Conservation (phyloP, 768 basidiomycete genomes). For the Hypholoma sublateritium region DNA sequence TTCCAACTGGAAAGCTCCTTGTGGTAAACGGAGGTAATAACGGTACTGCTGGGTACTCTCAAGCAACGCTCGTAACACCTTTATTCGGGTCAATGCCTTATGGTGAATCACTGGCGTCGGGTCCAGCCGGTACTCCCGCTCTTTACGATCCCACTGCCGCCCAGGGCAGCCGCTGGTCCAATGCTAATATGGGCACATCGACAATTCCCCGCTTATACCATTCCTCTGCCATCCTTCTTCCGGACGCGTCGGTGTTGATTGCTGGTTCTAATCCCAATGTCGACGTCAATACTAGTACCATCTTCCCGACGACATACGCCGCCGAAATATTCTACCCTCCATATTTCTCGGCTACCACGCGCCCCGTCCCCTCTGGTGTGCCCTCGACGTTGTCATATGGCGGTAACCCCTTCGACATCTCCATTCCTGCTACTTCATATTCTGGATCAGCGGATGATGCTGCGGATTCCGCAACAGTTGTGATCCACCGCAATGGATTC, state of each 20-base stretch:
- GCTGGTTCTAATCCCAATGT: conserved; percentile 94
- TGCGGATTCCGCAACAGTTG: conserved; percentile 72
- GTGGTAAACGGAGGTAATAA: conserved; percentile 84
- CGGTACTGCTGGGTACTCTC: conserved; percentile 90
- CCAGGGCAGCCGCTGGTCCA: conserved; percentile 74
- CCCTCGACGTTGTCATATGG: conserved; percentile 82
- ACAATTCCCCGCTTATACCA: conserved; percentile 86
- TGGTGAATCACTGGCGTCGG: conserved; percentile 75
- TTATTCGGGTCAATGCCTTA: conserved; percentile 59
- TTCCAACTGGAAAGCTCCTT: conserved; percentile 75
- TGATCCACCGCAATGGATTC: conserved; percentile 79
- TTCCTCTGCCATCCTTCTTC: conserved; percentile 83
- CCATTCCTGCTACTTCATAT: conserved; percentile 65
- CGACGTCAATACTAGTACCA: conserved; percentile 65
- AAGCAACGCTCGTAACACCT: conserved; percentile 48
- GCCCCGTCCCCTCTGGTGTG: conserved; percentile 70
- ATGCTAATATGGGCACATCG: conserved; percentile 57
- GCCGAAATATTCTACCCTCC: conserved; percentile 91
- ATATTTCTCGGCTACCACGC: conserved; percentile 71
- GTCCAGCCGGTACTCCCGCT: conserved; percentile 73
- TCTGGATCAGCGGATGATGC: conserved; percentile 67
- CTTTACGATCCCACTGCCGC: conserved; percentile 80
- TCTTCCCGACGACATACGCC: conserved; percentile 77
- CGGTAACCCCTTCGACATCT: conserved; percentile 76
- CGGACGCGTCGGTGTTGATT: conserved; percentile 82